These are phyloP conservation scores for Pythium utonaiense DNA, from an alignment of 352 stramenopile species.

Conservation along the genomic window DNA sequence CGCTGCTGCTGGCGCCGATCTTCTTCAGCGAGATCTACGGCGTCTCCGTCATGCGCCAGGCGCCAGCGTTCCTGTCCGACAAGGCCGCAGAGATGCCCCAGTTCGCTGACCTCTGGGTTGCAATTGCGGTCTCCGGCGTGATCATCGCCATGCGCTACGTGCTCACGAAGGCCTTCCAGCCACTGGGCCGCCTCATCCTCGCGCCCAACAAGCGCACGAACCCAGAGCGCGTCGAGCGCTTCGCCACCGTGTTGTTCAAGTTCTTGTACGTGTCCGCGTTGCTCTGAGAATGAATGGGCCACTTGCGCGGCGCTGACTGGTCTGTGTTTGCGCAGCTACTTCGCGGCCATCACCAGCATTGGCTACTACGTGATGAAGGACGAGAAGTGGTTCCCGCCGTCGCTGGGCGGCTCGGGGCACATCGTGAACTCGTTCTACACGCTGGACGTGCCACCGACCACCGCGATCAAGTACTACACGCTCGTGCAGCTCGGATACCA, in stretches of 20 bases:
- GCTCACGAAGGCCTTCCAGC: constrained; percentile 32
- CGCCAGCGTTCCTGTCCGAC: constrained; percentile 26
- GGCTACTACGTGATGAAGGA: constrained; percentile 45
- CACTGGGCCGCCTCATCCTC: constrained; percentile 41
- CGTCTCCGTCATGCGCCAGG: constrained; percentile 37
- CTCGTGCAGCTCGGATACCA: constrained; percentile 61
- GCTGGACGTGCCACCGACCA: constrained; percentile 29
- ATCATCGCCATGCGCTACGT: constrained; percentile 45
- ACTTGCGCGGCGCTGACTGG: no score
- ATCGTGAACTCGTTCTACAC: constrained; percentile 29
- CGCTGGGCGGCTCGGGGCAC: constrained; percentile 35
- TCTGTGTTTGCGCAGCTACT: constrained; percentile 59
- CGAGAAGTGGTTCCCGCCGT: constrained; percentile 42
- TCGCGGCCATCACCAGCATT: constrained; percentile 39
- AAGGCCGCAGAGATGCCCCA: constrained; percentile 38
- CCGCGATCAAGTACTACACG: constrained; percentile 40
- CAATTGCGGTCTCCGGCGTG: constrained; percentile 26
- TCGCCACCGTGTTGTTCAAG: constrained; percentile 69
- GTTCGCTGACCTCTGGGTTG: constrained; percentile 35
- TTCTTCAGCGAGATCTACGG: constrained; percentile 47
- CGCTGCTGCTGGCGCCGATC: constrained; percentile 57
- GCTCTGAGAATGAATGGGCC: no score
- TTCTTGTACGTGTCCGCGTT: constrained; percentile 39
- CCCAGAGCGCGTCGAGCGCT: constrained; percentile 50
- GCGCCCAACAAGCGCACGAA: constrained; percentile 46